Base-by-base conservation (phyloP, 1,284 basidiomycete species). In the Cryptococcus floricola region DNA sequence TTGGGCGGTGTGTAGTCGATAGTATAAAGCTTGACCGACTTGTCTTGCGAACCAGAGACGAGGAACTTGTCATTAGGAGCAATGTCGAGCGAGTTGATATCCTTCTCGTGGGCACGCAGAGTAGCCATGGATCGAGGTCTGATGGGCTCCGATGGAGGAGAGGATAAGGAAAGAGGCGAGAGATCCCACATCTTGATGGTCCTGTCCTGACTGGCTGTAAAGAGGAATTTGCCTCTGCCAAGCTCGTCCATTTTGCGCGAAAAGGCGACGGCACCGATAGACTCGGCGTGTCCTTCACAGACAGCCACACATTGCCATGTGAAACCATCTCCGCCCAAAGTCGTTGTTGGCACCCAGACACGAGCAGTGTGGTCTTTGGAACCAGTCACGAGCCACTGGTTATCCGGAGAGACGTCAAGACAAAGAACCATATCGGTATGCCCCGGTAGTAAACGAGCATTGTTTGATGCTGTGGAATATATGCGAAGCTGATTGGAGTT, bases 161-260 rank as follows among this genome's bases (percentile, higher is more conserved):
- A 48, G 19, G 39, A 34, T 61, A 60, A 51, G 38, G 65, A 53
- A 1, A 58, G 52, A 48, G 81, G 76, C 0, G 84, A 81, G 14
- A 96, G 76, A 76, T 98, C 94, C 96, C 96, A 99, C 84, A 98
- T 87, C 77, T 99, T 99, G 75, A 97, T 88, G 3, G 96, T 98
- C 31, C 91, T 85, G 74, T 99, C 96, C 77, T 98, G 94, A 69
- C 88, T 91, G 18, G 93, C 96, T 5, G 93, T 96, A 69, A 95
- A 88, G 80, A 94, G 81, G 77, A 95, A 93, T 28, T 63, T 60
- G n/a, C 63, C 65, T 2, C 51, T 48, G 54, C 57, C 50, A 14
- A 48, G 53, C 3, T 62, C 58, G 27, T 65, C 64, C 57, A 65
- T 23, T 48, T 80, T 79, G 19, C 84, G 81, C 18, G 89, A 85